Conservation (phyloP, 306 rosid genomes). For the Sechiopsis laciniata region DNA sequence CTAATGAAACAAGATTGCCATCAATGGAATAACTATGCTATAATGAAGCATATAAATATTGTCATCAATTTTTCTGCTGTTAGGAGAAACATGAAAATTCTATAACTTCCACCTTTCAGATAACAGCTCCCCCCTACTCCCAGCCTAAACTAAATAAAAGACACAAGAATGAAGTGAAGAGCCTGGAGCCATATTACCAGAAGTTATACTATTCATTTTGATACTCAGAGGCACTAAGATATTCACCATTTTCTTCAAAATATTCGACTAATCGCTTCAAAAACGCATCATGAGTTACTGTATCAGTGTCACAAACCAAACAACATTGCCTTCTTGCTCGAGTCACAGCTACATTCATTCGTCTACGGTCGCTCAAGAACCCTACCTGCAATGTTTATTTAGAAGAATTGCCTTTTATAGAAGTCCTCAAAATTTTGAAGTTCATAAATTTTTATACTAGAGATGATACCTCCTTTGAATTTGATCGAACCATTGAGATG, state of each 20-base stretch:
- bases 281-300: constrained; percentile 69
- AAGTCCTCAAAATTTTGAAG: neutral
- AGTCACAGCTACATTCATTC: constrained; percentile 98
- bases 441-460: neutral
- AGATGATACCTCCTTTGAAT: constrained; percentile 71
- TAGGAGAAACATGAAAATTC: constrained; percentile 6
- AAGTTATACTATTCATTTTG: constrained; percentile 42
- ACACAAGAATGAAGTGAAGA: neutral
- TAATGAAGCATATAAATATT: too few relatives aligned
- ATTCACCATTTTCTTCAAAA: constrained; percentile 85
- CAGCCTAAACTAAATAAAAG: neutral
- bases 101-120: neutral
- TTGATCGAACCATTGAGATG: constrained; percentile 95
- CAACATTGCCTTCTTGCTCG: constrained; percentile 94
- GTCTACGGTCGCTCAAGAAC: constrained; percentile 84
- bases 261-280: constrained; percentile 80
- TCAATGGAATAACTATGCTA: too few relatives aligned
- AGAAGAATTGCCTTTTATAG: neutral
- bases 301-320: constrained; percentile 81
- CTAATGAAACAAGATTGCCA: too few relatives aligned
- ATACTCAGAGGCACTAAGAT: constrained; percentile 86
- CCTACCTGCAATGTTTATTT: constrained; percentile 66
- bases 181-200: neutral
- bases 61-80: neutral
- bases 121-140: neutral